Percentiles rank a stretch among this genome's conserved stretches.
Conservation (phyloP, 2,329 filamentous ascomycete species). For the Hypomyces perniciosus region DNA sequence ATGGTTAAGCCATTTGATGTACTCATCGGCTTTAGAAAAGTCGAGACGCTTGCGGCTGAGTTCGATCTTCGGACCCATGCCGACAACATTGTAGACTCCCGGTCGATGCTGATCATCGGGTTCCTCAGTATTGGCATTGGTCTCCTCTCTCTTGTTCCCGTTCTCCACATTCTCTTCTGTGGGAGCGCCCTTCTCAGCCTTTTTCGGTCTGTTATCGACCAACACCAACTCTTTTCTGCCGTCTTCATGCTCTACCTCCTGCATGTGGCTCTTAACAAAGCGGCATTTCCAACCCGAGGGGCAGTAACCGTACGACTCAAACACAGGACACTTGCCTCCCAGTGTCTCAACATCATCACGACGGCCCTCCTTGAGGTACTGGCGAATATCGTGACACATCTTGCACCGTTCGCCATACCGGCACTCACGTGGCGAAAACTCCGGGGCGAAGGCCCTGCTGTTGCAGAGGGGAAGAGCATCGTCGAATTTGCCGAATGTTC, state of each 20-base stretch:
- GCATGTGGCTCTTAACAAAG: conserved; percentile 80
- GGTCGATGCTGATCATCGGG: conserved; percentile 46
- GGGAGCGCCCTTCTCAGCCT: conserved; percentile 9
- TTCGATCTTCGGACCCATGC: conserved; percentile 63
- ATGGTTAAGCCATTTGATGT: conserved; percentile 70
- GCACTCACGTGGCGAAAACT: conserved; percentile 78
- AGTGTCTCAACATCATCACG: conserved; percentile 73
- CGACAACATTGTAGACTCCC: conserved; percentile 71
- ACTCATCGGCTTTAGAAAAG: conserved; percentile 68
- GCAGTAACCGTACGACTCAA: conserved; percentile 68
- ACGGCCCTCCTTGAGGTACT: conserved; percentile 77
- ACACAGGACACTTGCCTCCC: conserved; percentile 74
- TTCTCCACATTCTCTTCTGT: conserved; percentile 4
- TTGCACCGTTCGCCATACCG: conserved; percentile 75
- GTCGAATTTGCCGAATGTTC: conserved; percentile 72
- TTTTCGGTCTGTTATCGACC: conserved; percentile 35
- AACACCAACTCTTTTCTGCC: conserved; percentile 78
- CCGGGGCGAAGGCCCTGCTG: conserved; percentile 62
- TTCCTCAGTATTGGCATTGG: conserved; percentile 21
- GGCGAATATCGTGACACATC: conserved; percentile 75
- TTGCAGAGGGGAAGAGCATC: conserved; percentile 75
- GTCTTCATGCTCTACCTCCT: conserved; percentile 70
- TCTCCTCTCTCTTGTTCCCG: conserved; percentile 29
- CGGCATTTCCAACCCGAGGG: conserved; percentile 89
- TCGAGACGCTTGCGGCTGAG: conserved; percentile 66